Percentiles rank a stretch among this genome's conserved stretches.
Conservation (phyloP, 1,139 yeast species). For the Spencermartinsiella ligniputridi region DNA sequence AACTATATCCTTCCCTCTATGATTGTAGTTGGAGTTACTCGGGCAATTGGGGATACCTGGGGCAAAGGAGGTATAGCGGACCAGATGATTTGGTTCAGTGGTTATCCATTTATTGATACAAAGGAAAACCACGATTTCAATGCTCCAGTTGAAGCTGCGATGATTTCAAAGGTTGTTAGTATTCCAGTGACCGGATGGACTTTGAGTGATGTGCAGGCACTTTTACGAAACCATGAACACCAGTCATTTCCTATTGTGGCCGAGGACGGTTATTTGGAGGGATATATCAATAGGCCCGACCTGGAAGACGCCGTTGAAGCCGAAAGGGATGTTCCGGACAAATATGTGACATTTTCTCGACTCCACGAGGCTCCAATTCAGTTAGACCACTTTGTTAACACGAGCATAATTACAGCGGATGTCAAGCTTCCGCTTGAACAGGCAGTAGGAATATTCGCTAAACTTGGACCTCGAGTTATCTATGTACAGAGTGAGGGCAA, state of each 20-base stretch:
- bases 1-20: conserved; percentile 89
- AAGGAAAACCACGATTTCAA: conserved; percentile 63
- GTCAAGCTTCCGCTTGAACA: conserved; percentile 55
- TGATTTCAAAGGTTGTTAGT: conserved; percentile 53
- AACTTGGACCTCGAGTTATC: conserved; percentile 75
- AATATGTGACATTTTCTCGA: conserved; percentile 11
- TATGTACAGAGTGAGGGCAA: conserved; percentile 54
- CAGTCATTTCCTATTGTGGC: conserved; percentile 31
- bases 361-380: conserved; percentile 25
- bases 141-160: conserved; percentile 56
- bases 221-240: conserved; percentile 5
- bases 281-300: conserved; percentile 35
- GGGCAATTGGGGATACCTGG: conserved; percentile 66
- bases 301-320: conserved; percentile 27
- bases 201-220: conserved; percentile 40
- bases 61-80: conserved; percentile 92
- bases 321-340: conserved; percentile 13
- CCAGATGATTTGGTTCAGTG: conserved; percentile 86
- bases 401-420: conserved; percentile 53
- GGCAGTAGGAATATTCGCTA: conserved; percentile 64
- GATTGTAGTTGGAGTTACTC: conserved; percentile 93
- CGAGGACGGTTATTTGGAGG: conserved; percentile 25
- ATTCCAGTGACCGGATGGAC: conserved; percentile 13
- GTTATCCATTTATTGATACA: conserved; percentile 77
- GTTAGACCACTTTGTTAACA: conserved; percentile 46